Conservation (phyloP, 805 yeast species). For the Tetrapisispora iriomotensis region DNA sequence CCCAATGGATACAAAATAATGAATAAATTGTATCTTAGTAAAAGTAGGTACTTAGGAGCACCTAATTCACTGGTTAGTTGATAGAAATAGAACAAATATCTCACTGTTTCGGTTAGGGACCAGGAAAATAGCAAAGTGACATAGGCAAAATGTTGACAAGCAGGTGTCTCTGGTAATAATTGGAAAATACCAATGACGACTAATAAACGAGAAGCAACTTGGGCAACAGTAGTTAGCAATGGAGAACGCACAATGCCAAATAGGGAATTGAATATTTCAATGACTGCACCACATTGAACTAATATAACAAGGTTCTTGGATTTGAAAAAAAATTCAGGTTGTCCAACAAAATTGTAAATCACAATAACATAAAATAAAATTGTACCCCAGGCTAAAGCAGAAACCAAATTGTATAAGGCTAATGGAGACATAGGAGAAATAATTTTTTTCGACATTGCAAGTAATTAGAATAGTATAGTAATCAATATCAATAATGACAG, state of each 20-base stretch:
- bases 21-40: slow-evolving; percentile 78
- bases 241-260: slow-evolving; percentile 82
- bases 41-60: slow-evolving; percentile 58
- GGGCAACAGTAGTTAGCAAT: slow-evolving; percentile 70
- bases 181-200: slow-evolving; percentile 77
- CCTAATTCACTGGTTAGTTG: slow-evolving; percentile 17
- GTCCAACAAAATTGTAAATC: slow-evolving; percentile 40
- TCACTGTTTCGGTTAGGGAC: slow-evolving; percentile 87
- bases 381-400: slow-evolving; percentile 46
- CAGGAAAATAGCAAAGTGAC: slow-evolving; percentile 68
- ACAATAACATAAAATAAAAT: slow-evolving; percentile 38
- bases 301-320: slow-evolving; percentile 49
- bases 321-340: slow-evolving; percentile 53
- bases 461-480: neutral
- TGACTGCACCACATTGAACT: slow-evolving; percentile 69
- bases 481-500: no score
- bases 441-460: slow-evolving; percentile 15
- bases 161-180: slow-evolving; percentile 60
- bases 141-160: slow-evolving; percentile 42
- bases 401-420: slow-evolving; percentile 41
- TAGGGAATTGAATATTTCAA: slow-evolving; percentile 71
- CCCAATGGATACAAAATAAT: slow-evolving; percentile 82
- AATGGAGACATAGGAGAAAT: slow-evolving; percentile 24
- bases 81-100: slow-evolving; percentile 67
- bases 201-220: slow-evolving; percentile 75